A percentile compares a stretch with the other conserved stretches of the same genome.
phyloP scores from a whole-genome alignment of 441 rosid genomes.

The Erodium texanum region DNA sequence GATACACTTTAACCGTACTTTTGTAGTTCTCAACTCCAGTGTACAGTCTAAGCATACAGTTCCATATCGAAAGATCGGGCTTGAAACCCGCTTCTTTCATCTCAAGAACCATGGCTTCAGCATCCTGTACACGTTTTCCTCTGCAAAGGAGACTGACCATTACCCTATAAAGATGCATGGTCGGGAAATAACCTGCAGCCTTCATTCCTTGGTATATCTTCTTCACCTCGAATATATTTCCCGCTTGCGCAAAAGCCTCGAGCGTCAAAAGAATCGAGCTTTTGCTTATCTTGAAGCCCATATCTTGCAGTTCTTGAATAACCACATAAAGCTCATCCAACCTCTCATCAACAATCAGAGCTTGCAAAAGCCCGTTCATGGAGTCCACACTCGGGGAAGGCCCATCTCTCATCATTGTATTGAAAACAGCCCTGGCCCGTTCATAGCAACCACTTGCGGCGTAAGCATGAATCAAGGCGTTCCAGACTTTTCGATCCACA shows the following conservation, averaged over 20 bases:
- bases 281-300: slow-evolving; percentile 87
- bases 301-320: slow-evolving; percentile 87
- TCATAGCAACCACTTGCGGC: slow-evolving; percentile 89
- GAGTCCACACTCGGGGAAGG: slow-evolving; percentile 89
- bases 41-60: slow-evolving; percentile 79
- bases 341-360: slow-evolving; percentile 67
- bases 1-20: slow-evolving; percentile 64
- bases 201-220: slow-evolving; percentile 92
- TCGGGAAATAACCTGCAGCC: slow-evolving; percentile 90
- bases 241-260: slow-evolving; percentile 73
- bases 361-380: slow-evolving; percentile 73
- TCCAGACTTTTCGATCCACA: slow-evolving; percentile 76
- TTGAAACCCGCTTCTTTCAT: slow-evolving; percentile 82
- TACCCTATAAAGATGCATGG: slow-evolving; percentile 84
- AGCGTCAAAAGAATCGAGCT: slow-evolving; percentile 86
- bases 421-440: slow-evolving; percentile 82
- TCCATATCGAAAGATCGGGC: slow-evolving; percentile 80
- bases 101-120: slow-evolving; percentile 79
- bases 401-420: slow-evolving; percentile 89
- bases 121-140: slow-evolving; percentile 77
- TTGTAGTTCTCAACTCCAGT: slow-evolving; percentile 64
- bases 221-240: slow-evolving; percentile 79
- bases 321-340: slow-evolving; percentile 78
- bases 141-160: slow-evolving; percentile 65
- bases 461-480: slow-evolving; percentile 76